A percentile compares a stretch with the other conserved stretches of the same genome.
Evolutionary conservation across 192 early-diverging fungal species (phyloP).

Genomic region (Coemansia umbellata): DNA sequence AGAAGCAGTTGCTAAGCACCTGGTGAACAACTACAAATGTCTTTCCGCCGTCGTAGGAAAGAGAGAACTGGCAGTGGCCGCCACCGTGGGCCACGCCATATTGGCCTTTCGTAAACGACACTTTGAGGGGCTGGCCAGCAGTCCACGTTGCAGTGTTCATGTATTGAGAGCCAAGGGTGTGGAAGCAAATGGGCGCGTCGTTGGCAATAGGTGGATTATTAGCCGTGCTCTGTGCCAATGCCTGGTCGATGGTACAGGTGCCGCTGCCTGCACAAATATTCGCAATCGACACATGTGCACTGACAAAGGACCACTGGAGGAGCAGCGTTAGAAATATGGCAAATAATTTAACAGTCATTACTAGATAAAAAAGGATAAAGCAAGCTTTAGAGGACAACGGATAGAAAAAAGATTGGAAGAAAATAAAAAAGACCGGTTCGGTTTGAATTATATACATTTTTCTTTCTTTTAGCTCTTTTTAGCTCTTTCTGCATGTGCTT

Average conservation of each 20-base stretch:
- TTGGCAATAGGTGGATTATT: too few relatives aligned
- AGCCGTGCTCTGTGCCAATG: too few relatives aligned
- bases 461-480: too few relatives aligned
- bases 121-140: conserved; percentile 47
- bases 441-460: too few relatives aligned
- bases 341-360: too few relatives aligned
- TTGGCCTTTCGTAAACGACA: conserved; percentile 27
- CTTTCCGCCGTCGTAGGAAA: conserved; percentile 54
- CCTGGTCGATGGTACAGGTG: conserved; percentile 2
- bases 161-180: conserved; percentile 21
- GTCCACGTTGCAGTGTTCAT: conserved; percentile 36
- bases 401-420: too few relatives aligned
- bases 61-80: conserved; percentile 58
- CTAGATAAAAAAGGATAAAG: too few relatives aligned
- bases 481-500: too few relatives aligned
- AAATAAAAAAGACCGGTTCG: too few relatives aligned
- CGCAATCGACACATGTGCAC: conserved; percentile 43
- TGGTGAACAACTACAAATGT: conserved; percentile 52
- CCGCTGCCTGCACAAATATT: conserved; percentile 39
- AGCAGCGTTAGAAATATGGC: too few relatives aligned
- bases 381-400: too few relatives aligned
- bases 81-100: conserved; percentile 52
- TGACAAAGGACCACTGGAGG: too few relatives aligned
- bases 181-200: conserved; percentile 43
- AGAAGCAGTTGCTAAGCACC: conserved; percentile 48